phyloP scores from a whole-genome alignment of 2,329 filamentous ascomycete species.

The Phialemoniopsis sp. region DNA sequence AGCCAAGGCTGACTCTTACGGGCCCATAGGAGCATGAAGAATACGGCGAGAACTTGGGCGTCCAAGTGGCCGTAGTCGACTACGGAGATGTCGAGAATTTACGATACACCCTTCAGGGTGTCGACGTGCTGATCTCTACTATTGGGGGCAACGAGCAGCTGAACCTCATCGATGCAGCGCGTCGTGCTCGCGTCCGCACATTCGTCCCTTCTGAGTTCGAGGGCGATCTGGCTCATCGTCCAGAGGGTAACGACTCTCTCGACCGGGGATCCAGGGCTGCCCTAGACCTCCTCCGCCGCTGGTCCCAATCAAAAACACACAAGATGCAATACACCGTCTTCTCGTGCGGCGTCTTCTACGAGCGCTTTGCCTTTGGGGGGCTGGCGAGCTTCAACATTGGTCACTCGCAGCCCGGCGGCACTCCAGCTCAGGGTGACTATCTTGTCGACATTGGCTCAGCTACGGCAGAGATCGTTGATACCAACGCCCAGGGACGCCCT shows the following conservation, averaged over 20 bases:
- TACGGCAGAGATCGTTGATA: slow-evolving; percentile 56
- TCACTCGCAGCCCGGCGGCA: slow-evolving; percentile 34
- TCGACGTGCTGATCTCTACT: slow-evolving; percentile 73
- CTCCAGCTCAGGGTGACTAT: slow-evolving; percentile 58
- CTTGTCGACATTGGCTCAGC: slow-evolving; percentile 57
- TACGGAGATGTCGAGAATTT: slow-evolving; percentile 57
- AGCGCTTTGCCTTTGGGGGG: slow-evolving; percentile 67
- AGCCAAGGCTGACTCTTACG: background rate
- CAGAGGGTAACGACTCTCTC: slow-evolving; percentile 47
- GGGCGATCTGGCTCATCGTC: slow-evolving; percentile 53
- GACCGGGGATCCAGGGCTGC: slow-evolving; percentile 58
- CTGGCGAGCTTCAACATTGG: slow-evolving; percentile 58
- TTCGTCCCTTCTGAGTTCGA: slow-evolving; percentile 78
- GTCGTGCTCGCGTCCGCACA: slow-evolving; percentile 56
- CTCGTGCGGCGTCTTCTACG: slow-evolving; percentile 72
- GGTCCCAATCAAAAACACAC: slow-evolving; percentile 35
- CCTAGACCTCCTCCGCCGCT: slow-evolving; percentile 50
- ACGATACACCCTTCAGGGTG: slow-evolving; percentile 62
- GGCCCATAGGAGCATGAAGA: slow-evolving; percentile 44
- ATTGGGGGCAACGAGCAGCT: slow-evolving; percentile 64
- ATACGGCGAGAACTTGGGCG: slow-evolving; percentile 46
- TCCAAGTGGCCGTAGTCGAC: slow-evolving; percentile 67
- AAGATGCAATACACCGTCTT: slow-evolving; percentile 67
- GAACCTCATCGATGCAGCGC: slow-evolving; percentile 68
- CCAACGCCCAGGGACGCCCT: slow-evolving; percentile 41